Evolutionary conservation across 306 rosid species (phyloP), one percentile per base, ranked within the genome.

Genomic region (Quercus gilva): DNA sequence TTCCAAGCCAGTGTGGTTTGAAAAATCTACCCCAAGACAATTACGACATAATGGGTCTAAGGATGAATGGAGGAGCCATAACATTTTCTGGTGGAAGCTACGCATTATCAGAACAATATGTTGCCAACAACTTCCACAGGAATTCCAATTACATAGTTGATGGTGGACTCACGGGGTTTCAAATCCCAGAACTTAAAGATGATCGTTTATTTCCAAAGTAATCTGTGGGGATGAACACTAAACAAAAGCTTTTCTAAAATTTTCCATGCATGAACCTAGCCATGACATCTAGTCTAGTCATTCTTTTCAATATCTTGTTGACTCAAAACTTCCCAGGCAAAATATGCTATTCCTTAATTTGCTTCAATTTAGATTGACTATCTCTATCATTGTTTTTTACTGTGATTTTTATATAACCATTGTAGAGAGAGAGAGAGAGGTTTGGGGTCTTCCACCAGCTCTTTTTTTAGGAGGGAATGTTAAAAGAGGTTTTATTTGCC

Each of bases 21-120:
- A 73, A 55, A 55, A 73, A 67, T 37, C 63, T 19, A 43, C 73
- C 57, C 60, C 69, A 25, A 55, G 78, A 61, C 17, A 68, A 67
- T 31, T 57, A 64, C 73, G 51, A 71, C 52, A 18, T 17, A 19
- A 18, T 55, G 76, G 73, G 76, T 74, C 33, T 83, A 18, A 83
- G 33, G 43, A 20, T 61, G 74, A 70, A 83, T 15, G 83, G 73
- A 29, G 84, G 84, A 63, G 76, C 73, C 41, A 60, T 64, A 45
- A 71, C 21, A 68, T 61, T 61, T 26, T 55, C 75, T 5, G 81
- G 75, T 23, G 78, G 78, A 75, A 59, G 58, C 80, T 43, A 63
- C 64, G 41, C 63, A 26, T 55, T 63, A 63, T 49, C 87, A 4
- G 87, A 71, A 71, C 75, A 64, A 41, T 55, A 63, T 75, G 28